Evolutionary conservation across 2,329 filamentous ascomycete species (phyloP).

Genomic region (Neoscytalidium dimidiatum): DNA sequence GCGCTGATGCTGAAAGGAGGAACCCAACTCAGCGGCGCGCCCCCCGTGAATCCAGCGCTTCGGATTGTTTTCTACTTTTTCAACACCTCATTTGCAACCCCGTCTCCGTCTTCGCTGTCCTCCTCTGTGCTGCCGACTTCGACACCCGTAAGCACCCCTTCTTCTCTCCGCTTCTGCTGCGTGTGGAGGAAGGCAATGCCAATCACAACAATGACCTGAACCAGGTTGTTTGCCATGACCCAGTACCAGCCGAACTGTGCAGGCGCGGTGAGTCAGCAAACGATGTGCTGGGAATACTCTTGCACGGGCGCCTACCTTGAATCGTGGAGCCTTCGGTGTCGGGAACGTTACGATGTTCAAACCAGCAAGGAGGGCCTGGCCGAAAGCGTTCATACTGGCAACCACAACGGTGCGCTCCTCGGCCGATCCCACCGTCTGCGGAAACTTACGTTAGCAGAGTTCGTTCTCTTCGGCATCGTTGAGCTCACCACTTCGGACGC

Average conservation of each 20-base stretch:
- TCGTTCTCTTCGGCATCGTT: neutral
- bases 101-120: no score
- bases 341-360: conserved; percentile 2
- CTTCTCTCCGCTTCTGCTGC: neutral
- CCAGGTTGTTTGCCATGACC: conserved; percentile 5
- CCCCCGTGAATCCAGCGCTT: no score
- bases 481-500: neutral
- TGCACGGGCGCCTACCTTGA: neutral
- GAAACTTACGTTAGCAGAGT: neutral
- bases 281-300: neutral
- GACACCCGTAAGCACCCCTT: neutral
- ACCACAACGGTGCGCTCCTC: neutral
- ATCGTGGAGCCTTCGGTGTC: neutral
- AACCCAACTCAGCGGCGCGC: no score
- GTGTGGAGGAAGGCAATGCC: neutral
- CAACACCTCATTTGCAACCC: no score
- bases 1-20: no score
- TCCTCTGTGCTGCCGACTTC: no score
- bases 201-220: neutral
- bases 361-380: neutral
- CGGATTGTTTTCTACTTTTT: no score
- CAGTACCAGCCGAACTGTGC: conserved; percentile 6
- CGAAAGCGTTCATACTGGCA: neutral
- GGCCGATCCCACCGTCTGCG: neutral
- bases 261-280: neutral